phyloP scores from a whole-genome alignment of 192 early-diverging fungal species.

The Paraglomus occultum region DNA sequence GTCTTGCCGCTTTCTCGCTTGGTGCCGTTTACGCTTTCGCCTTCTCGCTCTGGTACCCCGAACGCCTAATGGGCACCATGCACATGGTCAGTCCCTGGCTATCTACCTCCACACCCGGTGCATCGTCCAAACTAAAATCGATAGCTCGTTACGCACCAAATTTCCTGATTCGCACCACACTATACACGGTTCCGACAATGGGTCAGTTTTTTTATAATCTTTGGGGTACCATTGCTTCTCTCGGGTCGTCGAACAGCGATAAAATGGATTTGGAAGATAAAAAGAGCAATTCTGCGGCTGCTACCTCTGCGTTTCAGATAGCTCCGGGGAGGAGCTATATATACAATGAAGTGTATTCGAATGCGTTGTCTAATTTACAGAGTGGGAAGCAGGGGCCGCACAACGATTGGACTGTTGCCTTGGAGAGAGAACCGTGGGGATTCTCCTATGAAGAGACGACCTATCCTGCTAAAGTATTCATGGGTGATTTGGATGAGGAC shows the following conservation, averaged over 20 bases:
- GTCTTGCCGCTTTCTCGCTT: slow-evolving; percentile 22
- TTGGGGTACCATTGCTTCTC: slow-evolving; percentile 17
- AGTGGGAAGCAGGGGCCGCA: slow-evolving; percentile 19
- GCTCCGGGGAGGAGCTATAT: slow-evolving; percentile 26
- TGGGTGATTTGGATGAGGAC: slow-evolving; percentile 26
- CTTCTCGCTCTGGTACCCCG: slow-evolving; percentile 22
- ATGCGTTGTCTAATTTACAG: slow-evolving; percentile 28
- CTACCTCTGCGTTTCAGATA: not conserved
- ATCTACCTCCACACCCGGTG: slow-evolving; percentile 21
- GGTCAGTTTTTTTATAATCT: slow-evolving; percentile 14
- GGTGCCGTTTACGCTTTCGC: slow-evolving; percentile 28
- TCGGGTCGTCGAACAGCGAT: not conserved
- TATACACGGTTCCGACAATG: slow-evolving; percentile 10
- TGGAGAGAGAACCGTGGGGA: slow-evolving; percentile 26
- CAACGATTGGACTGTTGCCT: slow-evolving; percentile 22
- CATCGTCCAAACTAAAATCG: not conserved
- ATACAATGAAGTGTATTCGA: slow-evolving; percentile 21
- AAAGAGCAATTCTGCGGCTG: not conserved
- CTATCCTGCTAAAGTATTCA: slow-evolving; percentile 15
- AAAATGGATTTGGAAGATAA: not conserved
- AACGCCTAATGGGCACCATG: slow-evolving; percentile 21
- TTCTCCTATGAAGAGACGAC: slow-evolving; percentile 26
- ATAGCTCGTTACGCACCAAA: slow-evolving; percentile 25
- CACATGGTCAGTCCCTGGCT: slow-evolving; percentile 27
- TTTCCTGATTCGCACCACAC: slow-evolving; percentile 27